Conservation (phyloP, 2,329 filamentous ascomycete species). For the Alternaria rosae region DNA sequence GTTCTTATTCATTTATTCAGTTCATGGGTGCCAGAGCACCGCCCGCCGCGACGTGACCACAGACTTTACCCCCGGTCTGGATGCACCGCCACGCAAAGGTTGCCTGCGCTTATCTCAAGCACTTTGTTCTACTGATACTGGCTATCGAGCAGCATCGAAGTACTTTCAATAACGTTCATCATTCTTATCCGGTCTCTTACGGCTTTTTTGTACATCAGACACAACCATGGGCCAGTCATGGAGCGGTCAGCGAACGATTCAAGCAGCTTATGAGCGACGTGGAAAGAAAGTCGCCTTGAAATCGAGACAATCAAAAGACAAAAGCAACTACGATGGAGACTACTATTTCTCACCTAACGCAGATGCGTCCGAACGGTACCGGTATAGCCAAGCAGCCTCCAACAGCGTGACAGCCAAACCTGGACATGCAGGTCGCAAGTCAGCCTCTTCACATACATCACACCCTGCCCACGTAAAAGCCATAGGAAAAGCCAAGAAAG, state of each 20-base stretch:
- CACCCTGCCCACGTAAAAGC: background rate
- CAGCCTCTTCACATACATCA: background rate
- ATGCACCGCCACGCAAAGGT: background rate
- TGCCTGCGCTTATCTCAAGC: background rate
- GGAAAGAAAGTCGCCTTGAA: background rate
- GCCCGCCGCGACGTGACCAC: background rate
- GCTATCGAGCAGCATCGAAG: background rate
- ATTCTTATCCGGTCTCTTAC: no score
- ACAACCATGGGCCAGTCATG: constrained; percentile 15
- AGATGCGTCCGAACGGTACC: background rate
- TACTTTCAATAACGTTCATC: background rate
- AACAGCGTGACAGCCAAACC: background rate
- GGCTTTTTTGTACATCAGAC: background rate
- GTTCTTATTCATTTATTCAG: background rate
- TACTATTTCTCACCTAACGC: background rate
- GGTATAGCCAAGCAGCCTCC: background rate
- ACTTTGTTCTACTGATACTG: background rate
- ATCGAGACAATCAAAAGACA: background rate
- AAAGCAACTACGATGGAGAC: background rate
- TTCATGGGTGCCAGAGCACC: background rate
- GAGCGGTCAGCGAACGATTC: constrained; percentile 1
- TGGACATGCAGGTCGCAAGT: background rate
- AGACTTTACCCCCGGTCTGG: background rate
- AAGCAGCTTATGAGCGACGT: background rate
- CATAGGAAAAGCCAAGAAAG: background rate